Percentiles rank a stretch among this genome's conserved stretches.
These are phyloP conservation scores for Canna indica DNA, from an alignment of 176 grass and related monocot genomes.

Conservation along the genomic window DNA sequence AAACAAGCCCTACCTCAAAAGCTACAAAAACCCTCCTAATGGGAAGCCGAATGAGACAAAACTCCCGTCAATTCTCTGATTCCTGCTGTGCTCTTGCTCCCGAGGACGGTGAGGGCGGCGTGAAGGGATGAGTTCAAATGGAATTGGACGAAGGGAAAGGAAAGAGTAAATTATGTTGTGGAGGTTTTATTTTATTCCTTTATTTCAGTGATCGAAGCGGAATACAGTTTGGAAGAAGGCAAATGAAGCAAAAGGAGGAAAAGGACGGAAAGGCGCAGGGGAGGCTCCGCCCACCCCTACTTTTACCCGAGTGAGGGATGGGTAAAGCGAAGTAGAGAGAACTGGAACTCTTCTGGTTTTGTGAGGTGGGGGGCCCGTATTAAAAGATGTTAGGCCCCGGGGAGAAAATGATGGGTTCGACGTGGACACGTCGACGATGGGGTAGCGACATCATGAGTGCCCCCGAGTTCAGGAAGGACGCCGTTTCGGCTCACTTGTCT, in stretches of 20 bases:
- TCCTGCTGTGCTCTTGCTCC: not conserved
- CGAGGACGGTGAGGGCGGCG: not conserved
- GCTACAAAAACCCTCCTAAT: not conserved
- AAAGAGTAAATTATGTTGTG: not conserved
- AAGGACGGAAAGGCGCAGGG: no score
- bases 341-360: no score
- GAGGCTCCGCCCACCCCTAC: no score
- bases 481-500: no score
- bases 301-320: no score
- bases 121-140: not conserved
- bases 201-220: not conserved
- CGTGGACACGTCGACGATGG: no score
- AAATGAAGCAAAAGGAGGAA: not conserved
- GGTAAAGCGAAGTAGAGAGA: no score
- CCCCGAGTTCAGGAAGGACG: no score
- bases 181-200: not conserved
- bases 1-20: not conserved
- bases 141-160: constrained; percentile 7
- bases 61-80: not conserved
- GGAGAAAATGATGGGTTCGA: no score
- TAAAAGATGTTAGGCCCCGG: no score
- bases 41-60: not conserved
- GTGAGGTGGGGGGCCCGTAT: no score
- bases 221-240: not conserved
- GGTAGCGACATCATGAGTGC: no score